Base-by-base conservation (phyloP, 495 filamentous ascomycete genomes). In the Xylaria telfairii region DNA sequence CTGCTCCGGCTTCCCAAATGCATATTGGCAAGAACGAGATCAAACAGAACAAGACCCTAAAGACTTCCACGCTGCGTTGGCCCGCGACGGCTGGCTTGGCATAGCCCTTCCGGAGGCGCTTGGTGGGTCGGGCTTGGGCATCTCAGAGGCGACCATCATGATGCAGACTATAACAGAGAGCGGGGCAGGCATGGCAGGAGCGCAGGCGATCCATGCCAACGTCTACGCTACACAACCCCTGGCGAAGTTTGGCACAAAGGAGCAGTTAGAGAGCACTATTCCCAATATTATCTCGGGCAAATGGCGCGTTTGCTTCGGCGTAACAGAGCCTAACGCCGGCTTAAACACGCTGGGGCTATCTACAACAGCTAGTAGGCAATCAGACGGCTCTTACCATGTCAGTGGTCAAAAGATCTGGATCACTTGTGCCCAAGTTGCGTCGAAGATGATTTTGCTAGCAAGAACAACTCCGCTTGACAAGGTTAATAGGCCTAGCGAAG, bases 361-460 rank as follows among this genome's bases (percentile, higher is more conserved):
- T 56, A 94, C 92, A 0, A 78, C 81, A 28, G 92, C 90, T 3
- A 81, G 72, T 42, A 88, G 80, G 75, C 79, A 78, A 13, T 69
- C 82, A 24, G 83, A 84, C 3, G 85, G 87, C 32, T 80, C 78
- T 24, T 94, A 92, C 80, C 81, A 78, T 0, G 83, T 95, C 17
- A 84, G 87, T 0, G 92, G 92, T 0, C 92, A 93, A 76, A 94
- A 94, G 83, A 93, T 93, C 71, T 93, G 92, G 92, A 94, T 94
- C 49, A 90, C 92, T 3, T 92, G 87, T 67, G 92, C 92, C 4
- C 91, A 94, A 76, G 90, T 93, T 8, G 92, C 92, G 1, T 82
- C 83, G 6, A 92, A 91, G 74, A 94, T 94, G 92, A 88, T 94
- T 8, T 82, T 94, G 2, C 84, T 96, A 0, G 92, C 92, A 13